Evolutionary conservation across 192 early-diverging fungal genomes (phyloP), one percentile per base, ranked within the genome.

Genomic region (Backusella circina): DNA sequence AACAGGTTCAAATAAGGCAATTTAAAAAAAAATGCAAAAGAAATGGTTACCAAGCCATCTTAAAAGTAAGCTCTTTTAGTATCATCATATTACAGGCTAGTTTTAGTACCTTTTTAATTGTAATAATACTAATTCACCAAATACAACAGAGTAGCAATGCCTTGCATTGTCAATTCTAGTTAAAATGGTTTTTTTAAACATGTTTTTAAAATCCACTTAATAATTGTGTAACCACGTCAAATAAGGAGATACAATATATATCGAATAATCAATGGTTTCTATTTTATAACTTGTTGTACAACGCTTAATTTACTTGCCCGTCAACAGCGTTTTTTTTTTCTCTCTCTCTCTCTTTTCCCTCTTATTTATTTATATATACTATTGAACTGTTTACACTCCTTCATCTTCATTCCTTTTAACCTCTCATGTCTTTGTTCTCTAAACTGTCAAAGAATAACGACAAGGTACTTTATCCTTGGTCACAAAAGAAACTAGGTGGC

Each of bases 401-500:
- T 71, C 44, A 71, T 51, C 44, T 41, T 71, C 44, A 50, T 39
- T 39, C 66, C 28, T 73, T 35, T 50, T 64, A 23, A 16, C 36
- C 18, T 72, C 28, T 57, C 39, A 81, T 81, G 79, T 74, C 79
- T 15, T 70, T 81, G 26, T 81, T 81, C 68, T 74, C 79, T 9
- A 81, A 77, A 38, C 44, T 77, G 7, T 73, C 79, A 47, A 73
- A 73, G 67, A 80, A 75, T 36, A 50, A 36, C 50, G 79, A 81
- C 16, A 81, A 77, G 57, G 21, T 54, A 7, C 47, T 65, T 12
- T 81, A 77, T 39, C 79, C 79, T 66, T 81, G 79, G 79, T 77
- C 75, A 13, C 75, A 76, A 54, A 39, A 69, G 10, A 81, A 81
- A 74, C 44, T 75, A n/a, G 54, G 54, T 12, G 54, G 54, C 3